These are phyloP conservation scores for Kuraishia piskuri DNA, from an alignment of 805 yeast genomes.

Conservation along the genomic window DNA sequence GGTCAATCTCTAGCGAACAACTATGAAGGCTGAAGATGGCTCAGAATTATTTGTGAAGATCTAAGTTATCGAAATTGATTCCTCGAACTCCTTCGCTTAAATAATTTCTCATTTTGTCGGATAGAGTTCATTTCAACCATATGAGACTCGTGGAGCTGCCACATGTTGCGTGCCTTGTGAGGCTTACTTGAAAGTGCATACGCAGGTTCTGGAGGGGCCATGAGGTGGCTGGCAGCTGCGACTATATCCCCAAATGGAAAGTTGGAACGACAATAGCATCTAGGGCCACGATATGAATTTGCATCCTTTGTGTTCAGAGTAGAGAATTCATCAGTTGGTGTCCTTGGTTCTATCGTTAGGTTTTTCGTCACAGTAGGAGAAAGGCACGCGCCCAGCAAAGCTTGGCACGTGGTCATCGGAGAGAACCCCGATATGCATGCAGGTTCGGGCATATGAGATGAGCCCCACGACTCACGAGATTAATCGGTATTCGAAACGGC, in stretches of 20 bases:
- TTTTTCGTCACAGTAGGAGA: too few relatives aligned
- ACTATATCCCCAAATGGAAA: neutral
- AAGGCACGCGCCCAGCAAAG: too few relatives aligned
- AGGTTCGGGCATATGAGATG: neutral
- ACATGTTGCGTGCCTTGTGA: neutral
- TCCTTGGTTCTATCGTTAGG: too few relatives aligned
- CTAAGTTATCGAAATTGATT: too few relatives aligned
- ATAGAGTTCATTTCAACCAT: too few relatives aligned
- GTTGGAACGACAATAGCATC: neutral
- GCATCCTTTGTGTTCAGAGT: too few relatives aligned
- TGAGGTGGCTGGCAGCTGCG: neutral
- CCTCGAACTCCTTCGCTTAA: too few relatives aligned
- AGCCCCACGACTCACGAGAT: neutral
- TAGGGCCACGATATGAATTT: neutral
- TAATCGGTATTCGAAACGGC: neutral
- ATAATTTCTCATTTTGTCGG: neutral
- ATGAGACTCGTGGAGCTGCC: neutral
- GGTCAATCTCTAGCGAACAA: too few relatives aligned
- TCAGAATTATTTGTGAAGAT: too few relatives aligned
- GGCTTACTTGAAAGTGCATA: neutral
- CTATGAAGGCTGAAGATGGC: too few relatives aligned
- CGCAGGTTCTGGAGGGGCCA: neutral
- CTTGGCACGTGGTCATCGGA: neutral
- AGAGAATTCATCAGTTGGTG: too few relatives aligned
- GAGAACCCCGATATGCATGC: neutral